Evolutionary conservation across 306 rosid genomes (phyloP).

Genomic region (Trifolium pratense): DNA sequence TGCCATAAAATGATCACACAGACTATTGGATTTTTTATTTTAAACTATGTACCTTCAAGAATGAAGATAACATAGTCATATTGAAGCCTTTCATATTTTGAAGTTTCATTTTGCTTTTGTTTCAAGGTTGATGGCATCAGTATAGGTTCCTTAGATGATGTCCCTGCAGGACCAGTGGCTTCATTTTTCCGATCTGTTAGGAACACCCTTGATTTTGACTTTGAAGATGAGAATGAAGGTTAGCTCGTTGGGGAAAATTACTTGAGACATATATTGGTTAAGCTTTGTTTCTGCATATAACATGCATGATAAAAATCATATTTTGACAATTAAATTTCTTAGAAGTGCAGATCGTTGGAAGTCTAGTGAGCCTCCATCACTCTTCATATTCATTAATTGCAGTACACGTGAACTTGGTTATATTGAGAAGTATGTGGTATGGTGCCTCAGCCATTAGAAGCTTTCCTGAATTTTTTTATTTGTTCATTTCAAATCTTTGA

Average conservation of each 20-base stretch:
- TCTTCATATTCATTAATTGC: constrained; percentile 82
- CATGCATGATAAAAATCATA: constrained; percentile 30
- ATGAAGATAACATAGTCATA: constrained; percentile 11
- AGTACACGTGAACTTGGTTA: constrained; percentile 88
- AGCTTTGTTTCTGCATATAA: constrained; percentile 20
- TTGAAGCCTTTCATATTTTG: constrained; percentile 25
- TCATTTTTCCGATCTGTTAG: constrained; percentile 86
- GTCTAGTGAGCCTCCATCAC: constrained; percentile 80
- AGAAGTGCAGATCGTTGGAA: constrained; percentile 84
- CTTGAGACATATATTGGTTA: constrained; percentile 35
- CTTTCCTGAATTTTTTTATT: constrained; percentile 23
- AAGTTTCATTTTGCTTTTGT: constrained; percentile 41
- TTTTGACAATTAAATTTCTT: constrained; percentile 43
- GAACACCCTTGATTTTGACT: constrained; percentile 97
- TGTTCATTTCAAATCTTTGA: constrained; percentile 25
- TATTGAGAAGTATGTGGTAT: constrained; percentile 97
- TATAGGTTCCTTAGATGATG: constrained; percentile 87
- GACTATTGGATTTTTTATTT: background rate
- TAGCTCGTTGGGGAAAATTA: constrained; percentile 40
- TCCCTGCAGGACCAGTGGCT: constrained; percentile 79
- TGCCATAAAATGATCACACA: constrained; percentile 30
- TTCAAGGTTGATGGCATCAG: constrained; percentile 78
- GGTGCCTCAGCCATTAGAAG: constrained; percentile 54
- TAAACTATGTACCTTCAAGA: constrained; percentile 8
- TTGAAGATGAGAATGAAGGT: constrained; percentile 95